Evolutionary conservation across 1,284 basidiomycete species (phyloP).

Genomic region (Caloboletus inedulis): DNA sequence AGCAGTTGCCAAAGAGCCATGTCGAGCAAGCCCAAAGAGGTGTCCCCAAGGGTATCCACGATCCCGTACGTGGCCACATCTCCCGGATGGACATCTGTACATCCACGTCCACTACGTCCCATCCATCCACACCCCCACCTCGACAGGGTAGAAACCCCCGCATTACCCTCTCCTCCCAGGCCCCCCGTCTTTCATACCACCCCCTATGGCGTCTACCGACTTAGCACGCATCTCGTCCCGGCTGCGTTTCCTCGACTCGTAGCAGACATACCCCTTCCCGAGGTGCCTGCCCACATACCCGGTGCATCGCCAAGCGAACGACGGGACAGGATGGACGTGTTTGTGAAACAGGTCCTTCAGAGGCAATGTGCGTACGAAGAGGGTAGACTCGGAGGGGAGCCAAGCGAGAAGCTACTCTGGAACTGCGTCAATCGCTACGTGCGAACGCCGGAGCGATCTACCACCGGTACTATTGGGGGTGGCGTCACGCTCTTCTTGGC

Average conservation of each 20-base stretch:
- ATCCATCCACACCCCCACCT: constrained; percentile 13
- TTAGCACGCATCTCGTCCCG: constrained; percentile 71
- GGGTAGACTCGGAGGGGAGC: constrained; percentile 21
- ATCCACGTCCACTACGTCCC: constrained; percentile 20
- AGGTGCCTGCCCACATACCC: constrained; percentile 17
- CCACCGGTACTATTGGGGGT: neutral
- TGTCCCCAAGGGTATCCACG: constrained; percentile 11
- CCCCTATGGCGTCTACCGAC: constrained; percentile 32
- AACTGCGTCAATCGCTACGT: constrained; percentile 58
- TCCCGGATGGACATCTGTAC: constrained; percentile 19
- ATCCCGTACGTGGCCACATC: constrained; percentile 22
- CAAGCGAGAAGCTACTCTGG: constrained; percentile 46
- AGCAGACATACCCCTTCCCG: constrained; percentile 44
- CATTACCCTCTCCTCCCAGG: constrained; percentile 22
- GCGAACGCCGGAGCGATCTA: constrained; percentile 19
- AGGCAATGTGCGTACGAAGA: constrained; percentile 14
- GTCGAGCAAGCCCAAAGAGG: neutral
- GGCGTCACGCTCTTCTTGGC: constrained; percentile 68
- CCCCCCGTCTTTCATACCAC: constrained; percentile 21
- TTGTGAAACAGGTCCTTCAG: constrained; percentile 26
- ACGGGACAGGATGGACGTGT: constrained; percentile 19
- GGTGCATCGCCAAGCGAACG: constrained; percentile 31
- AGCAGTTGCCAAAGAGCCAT: neutral
- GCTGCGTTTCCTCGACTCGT: constrained; percentile 63
- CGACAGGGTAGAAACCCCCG: constrained; percentile 7